Conservation (phyloP, 139 green algal genomes). For the Eudorina sp. region DNA sequence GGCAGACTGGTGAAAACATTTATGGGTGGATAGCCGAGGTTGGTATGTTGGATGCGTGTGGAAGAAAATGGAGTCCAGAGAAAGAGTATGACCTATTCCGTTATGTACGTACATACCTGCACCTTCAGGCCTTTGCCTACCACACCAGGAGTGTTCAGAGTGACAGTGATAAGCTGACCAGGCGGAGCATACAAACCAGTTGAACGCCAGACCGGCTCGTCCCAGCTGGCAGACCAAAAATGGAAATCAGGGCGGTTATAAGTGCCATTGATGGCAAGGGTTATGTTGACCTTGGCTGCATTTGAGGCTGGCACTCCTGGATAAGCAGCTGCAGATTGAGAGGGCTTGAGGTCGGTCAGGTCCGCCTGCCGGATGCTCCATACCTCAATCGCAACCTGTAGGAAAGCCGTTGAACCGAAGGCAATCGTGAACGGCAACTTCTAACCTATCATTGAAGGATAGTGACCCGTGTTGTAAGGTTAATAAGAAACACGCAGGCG, state of each 20-base stretch:
- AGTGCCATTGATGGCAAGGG: constrained; percentile 5
- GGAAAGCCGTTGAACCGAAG: too few relatives aligned
- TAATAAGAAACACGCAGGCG: too few relatives aligned
- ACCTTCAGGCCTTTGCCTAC: not conserved
- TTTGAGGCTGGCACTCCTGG: not conserved
- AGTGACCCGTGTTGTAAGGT: too few relatives aligned
- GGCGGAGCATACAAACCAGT: constrained; percentile 16
- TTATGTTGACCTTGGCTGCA: not conserved
- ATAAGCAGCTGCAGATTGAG: not conserved
- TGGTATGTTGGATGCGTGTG: too few relatives aligned
- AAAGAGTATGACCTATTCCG: too few relatives aligned
- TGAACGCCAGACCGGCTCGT: constrained; percentile 2
- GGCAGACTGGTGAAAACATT: not conserved
- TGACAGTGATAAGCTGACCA: not conserved
- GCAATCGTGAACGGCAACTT: too few relatives aligned
- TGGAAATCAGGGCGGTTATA: not conserved
- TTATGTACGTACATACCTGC: not conserved
- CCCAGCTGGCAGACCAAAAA: not conserved
- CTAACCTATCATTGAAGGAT: too few relatives aligned
- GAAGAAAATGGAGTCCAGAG: too few relatives aligned
- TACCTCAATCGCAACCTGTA: not conserved
- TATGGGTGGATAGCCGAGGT: too few relatives aligned
- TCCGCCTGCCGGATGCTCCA: not conserved
- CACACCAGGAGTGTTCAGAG: not conserved
- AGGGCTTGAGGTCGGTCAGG: not conserved